phyloP scores from a whole-genome alignment of 345 rosid genomes.

The Syzygium oleosum region DNA sequence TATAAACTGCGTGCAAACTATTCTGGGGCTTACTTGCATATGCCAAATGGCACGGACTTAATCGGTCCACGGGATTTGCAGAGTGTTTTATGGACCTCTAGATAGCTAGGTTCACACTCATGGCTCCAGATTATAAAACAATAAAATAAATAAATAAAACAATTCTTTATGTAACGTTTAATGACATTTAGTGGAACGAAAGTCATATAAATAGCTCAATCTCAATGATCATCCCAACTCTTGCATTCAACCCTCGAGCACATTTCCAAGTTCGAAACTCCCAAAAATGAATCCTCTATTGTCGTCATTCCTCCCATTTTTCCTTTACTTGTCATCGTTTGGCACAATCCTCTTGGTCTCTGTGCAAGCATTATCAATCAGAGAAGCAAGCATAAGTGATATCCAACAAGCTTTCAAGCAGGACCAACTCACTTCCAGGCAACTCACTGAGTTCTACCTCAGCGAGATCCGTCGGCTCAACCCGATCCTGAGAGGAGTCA shows the following conservation, averaged over 20 bases:
- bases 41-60: neutral
- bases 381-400: slow-evolving; percentile 31
- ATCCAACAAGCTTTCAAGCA: slow-evolving; percentile 20
- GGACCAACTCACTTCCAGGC: slow-evolving; percentile 30
- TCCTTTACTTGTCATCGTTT: neutral
- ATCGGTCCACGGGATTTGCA: neutral
- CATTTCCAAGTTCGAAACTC: neutral
- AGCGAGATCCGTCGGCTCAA: slow-evolving; percentile 19
- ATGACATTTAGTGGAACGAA: neutral
- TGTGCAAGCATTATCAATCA: slow-evolving; percentile 2
- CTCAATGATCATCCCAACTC: neutral
- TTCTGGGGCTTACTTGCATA: neutral
- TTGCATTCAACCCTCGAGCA: neutral
- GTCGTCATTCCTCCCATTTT: neutral
- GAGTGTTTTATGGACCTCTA: neutral
- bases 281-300: neutral
- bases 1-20: neutral
- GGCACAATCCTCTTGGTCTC: neutral
- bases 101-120: neutral
- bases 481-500: slow-evolving; percentile 23
- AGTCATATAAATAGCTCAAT: neutral
- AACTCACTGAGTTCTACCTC: slow-evolving; percentile 24
- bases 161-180: neutral
- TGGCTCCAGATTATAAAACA: neutral
- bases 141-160: neutral